Evolutionary conservation across 305 asterid species (phyloP).

Genomic region (Solanum chacoense): DNA sequence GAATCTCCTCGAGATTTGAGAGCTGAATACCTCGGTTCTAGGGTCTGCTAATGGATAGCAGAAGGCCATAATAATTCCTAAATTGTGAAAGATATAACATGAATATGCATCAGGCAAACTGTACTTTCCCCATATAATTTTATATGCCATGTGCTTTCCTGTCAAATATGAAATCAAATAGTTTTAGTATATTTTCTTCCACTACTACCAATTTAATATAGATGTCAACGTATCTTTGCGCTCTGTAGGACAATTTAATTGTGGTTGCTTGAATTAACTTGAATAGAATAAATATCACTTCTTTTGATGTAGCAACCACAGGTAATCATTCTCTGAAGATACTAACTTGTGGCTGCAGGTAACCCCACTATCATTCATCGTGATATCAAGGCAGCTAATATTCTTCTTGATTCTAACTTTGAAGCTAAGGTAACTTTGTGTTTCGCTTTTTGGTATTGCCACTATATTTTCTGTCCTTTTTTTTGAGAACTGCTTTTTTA

Average conservation of each 20-base stretch:
- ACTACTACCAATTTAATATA: not conserved
- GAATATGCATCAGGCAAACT: not conserved
- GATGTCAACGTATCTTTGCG: not conserved
- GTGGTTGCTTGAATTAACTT: not conserved
- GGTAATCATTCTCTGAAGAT: not conserved
- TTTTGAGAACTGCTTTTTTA: too few species aligned
- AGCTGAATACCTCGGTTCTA: not conserved
- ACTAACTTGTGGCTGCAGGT: slow-evolving; percentile 4
- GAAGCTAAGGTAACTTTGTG: slow-evolving; percentile 14
- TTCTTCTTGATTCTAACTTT: slow-evolving; percentile 16
- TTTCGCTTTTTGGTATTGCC: not conserved
- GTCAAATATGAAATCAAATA: not conserved
- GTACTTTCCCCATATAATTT: not conserved
- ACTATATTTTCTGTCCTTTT: not conserved
- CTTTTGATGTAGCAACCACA: not conserved
- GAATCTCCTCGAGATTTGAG: not conserved
- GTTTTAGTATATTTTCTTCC: not conserved
- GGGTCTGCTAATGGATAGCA: not conserved
- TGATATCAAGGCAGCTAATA: slow-evolving; percentile 21
- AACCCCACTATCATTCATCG: slow-evolving; percentile 19
- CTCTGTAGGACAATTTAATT: not conserved
- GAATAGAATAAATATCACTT: not conserved
- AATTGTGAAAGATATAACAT: not conserved
- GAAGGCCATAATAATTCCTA: not conserved
- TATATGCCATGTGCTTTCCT: not conserved